phyloP scores from a whole-genome alignment of 2,329 filamentous ascomycete genomes.

The Pezicula neosporulosa region DNA sequence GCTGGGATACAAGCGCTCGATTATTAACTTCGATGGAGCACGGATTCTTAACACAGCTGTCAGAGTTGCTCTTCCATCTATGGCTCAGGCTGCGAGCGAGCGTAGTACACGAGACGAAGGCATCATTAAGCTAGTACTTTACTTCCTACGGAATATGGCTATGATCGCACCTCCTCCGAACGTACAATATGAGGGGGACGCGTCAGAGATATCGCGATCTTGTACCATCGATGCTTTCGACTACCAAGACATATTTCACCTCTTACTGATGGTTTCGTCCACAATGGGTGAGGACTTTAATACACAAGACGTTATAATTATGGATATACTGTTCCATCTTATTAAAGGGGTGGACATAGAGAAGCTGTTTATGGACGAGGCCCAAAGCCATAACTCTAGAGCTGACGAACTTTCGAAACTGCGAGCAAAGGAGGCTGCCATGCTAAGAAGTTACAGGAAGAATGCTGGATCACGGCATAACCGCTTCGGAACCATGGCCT shows the following conservation, averaged over 20 bases:
- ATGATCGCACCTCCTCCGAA: constrained; percentile 75
- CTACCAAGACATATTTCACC: constrained; percentile 83
- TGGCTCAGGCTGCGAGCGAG: constrained; percentile 75
- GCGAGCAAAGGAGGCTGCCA: constrained; percentile 79
- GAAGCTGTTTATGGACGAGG: constrained; percentile 81
- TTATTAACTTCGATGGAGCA: constrained; percentile 78
- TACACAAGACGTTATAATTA: constrained; percentile 79
- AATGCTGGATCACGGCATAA: constrained; percentile 85
- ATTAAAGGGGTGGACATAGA: constrained; percentile 84
- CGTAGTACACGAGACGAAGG: constrained; percentile 79
- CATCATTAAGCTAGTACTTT: constrained; percentile 86
- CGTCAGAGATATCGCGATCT: constrained; percentile 83
- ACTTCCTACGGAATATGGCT: constrained; percentile 84
- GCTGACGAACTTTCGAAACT: constrained; percentile 70
- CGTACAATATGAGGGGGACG: constrained; percentile 78
- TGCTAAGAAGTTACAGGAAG: constrained; percentile 73
- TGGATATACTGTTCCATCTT: constrained; percentile 90
- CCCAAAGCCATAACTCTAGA: constrained; percentile 64
- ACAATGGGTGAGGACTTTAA: constrained; percentile 94
- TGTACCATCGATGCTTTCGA: constrained; percentile 86
- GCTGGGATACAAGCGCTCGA: constrained; percentile 81
- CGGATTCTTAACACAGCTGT: constrained; percentile 78
- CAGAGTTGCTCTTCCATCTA: constrained; percentile 77
- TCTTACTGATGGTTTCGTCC: constrained; percentile 82
- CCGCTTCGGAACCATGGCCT: constrained; percentile 95